phyloP scores from a whole-genome alignment of 1,139 yeast genomes.

The Protomyces pachydermus region DNA sequence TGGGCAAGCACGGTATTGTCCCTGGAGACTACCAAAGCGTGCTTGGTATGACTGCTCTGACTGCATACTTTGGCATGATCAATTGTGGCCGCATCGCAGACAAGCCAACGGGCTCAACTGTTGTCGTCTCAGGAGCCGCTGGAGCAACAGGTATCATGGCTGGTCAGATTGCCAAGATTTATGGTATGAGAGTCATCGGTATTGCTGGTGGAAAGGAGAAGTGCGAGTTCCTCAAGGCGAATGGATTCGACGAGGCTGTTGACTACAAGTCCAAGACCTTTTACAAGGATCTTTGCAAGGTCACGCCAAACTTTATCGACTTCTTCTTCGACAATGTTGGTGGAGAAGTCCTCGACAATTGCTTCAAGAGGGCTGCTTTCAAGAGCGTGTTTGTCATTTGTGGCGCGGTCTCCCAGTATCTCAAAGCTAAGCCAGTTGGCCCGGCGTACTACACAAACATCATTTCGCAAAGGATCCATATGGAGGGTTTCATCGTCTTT shows the following conservation, averaged over 20 bases:
- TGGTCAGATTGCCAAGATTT: slow-evolving; percentile 56
- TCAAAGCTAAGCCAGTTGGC: slow-evolving; percentile 38
- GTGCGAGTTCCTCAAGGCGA: slow-evolving; percentile 48
- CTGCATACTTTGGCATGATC: slow-evolving; percentile 57
- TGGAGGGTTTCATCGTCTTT: slow-evolving; percentile 29
- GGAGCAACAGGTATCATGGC: slow-evolving; percentile 66
- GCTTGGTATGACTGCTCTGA: slow-evolving; percentile 56
- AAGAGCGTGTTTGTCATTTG: slow-evolving; percentile 52
- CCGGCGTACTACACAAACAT: slow-evolving; percentile 21
- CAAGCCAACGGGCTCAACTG: slow-evolving; percentile 36
- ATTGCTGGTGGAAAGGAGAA: slow-evolving; percentile 60
- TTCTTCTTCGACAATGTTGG: slow-evolving; percentile 47
- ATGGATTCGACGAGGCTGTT: slow-evolving; percentile 52
- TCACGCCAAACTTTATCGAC: slow-evolving; percentile 34
- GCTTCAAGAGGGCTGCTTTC: slow-evolving; percentile 44
- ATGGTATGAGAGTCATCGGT: slow-evolving; percentile 57
- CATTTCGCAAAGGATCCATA: slow-evolving; percentile 16
- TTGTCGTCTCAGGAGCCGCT: slow-evolving; percentile 61
- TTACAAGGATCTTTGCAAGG: slow-evolving; percentile 17
- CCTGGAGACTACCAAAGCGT: slow-evolving; percentile 43
- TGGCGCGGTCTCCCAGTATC: slow-evolving; percentile 60
- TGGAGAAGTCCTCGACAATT: slow-evolving; percentile 53
- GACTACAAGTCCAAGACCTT: slow-evolving; percentile 47
- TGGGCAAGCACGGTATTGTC: slow-evolving; percentile 26
- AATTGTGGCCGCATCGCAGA: slow-evolving; percentile 35